Evolutionary conservation across 2,329 filamentous ascomycete genomes (phyloP).

Genomic region (Cladosporium sp.): DNA sequence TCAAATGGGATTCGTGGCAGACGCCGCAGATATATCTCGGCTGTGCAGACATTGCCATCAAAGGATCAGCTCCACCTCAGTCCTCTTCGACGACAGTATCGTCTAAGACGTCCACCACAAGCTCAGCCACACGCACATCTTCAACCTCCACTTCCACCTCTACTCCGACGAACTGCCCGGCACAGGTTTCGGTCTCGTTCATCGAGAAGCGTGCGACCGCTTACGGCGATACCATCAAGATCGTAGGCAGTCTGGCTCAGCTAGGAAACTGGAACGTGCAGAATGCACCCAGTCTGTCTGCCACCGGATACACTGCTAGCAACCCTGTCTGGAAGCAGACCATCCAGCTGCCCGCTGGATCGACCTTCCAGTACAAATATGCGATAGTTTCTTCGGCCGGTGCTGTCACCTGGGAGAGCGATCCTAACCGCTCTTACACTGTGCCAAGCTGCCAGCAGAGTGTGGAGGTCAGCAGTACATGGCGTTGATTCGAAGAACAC

Average conservation of each 20-base stretch:
- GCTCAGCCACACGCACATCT: not conserved
- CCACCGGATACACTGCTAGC: not conserved
- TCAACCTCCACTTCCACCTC: not conserved
- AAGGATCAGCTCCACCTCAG: not conserved
- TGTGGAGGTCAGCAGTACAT: not conserved
- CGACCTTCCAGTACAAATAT: not conserved
- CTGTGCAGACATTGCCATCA: not conserved
- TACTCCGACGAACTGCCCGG: not conserved
- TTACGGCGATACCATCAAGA: not conserved
- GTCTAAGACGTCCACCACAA: not conserved
- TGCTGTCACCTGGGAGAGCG: not conserved
- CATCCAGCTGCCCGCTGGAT: not conserved
- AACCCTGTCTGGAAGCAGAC: constrained; percentile 2
- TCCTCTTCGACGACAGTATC: not conserved
- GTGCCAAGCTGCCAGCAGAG: not conserved
- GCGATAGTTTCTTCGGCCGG: not conserved
- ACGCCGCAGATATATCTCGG: not conserved
- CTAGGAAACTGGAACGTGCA: not conserved
- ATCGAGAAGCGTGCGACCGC: not conserved
- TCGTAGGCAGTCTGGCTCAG: not conserved
- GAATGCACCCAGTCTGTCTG: not conserved
- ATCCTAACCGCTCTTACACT: not conserved
- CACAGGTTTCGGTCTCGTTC: not conserved
- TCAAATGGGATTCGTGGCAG: not conserved
- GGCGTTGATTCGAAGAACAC: not conserved